Evolutionary conservation across 2,329 filamentous ascomycete genomes (phyloP), one percentile per base, ranked within the genome.

Genomic region (Akanthomyces muscarius): DNA sequence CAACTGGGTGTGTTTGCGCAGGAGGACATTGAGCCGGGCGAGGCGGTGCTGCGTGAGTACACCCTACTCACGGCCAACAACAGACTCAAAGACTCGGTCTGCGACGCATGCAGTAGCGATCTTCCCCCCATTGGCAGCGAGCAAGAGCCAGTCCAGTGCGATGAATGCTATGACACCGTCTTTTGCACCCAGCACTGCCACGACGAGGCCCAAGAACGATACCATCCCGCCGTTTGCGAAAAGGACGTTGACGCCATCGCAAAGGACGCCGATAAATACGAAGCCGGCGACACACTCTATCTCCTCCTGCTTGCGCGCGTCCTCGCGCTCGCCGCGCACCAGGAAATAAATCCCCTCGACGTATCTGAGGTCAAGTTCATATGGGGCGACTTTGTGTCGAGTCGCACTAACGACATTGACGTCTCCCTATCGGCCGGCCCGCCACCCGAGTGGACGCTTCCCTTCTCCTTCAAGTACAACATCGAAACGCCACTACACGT

Each of bases 1-100:
- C 95, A 99, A 74, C 83, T 99, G 0, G 95, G 95, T 5, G 83
- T 99, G 4, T 98, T 98, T 73, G 94, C 93, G 8, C 91, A 87
- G 69, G 84, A 90, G 66, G 88, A 96, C 67, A 90, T 98, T 44
- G 77, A 80, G 0, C 86, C 92, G 0, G 90, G 90, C 11, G 90
- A 96, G 72, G 80, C 83, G 6, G 86, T 97, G 2, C 82, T 99
- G 36, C 80, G 85, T 54, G 95, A 99, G 72, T 90, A 89, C 65
- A 95, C 92, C 10, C 83, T 97, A 8, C 79, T 99, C 47, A 97
- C 93, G 2, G 93, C 91, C 52, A 95, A 94, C 69, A 95, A 95
- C 72, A 87, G 92, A 36, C 83, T 95, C 14, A 92, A 96, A 72
- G 92, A 96, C 66, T 83, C 89, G 5, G 83, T 94, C 36, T 98